Percentiles rank a stretch among this genome's conserved stretches.
phyloP scores from a whole-genome alignment of 1,284 basidiomycete genomes.

The Irpex lacteus region DNA sequence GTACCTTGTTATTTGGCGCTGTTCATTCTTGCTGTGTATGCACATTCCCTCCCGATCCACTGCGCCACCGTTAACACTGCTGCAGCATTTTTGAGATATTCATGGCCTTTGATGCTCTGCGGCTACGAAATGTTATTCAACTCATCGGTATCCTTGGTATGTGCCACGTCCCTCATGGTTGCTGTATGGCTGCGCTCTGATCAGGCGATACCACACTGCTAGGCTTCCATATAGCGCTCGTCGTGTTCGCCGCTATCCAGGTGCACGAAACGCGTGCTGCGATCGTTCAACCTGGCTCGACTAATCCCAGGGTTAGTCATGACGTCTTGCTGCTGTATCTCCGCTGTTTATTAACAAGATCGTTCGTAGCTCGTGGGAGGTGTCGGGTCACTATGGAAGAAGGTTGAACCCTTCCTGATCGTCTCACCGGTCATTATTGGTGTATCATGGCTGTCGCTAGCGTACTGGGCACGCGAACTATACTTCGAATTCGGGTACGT shows the following conservation, averaged over 20 bases:
- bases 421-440: slow-evolving; percentile 39
- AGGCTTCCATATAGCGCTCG: slow-evolving; percentile 74
- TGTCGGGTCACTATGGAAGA: slow-evolving; percentile 38
- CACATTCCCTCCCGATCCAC: slow-evolving; percentile 4
- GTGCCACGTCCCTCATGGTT: slow-evolving; percentile 19
- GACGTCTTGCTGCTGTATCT: slow-evolving; percentile 15
- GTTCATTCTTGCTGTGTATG: slow-evolving; percentile 77
- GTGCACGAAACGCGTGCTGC: slow-evolving; percentile 67
- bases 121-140: slow-evolving; percentile 74
- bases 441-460: slow-evolving; percentile 33
- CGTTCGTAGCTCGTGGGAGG: slow-evolving; percentile 31
- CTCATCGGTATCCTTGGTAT: slow-evolving; percentile 68
- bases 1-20: slow-evolving; percentile 79
- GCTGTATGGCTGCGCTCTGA: neutral
- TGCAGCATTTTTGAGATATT: slow-evolving; percentile 66
- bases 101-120: slow-evolving; percentile 74
- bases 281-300: slow-evolving; percentile 36
- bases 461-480: slow-evolving; percentile 38
- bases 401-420: slow-evolving; percentile 43
- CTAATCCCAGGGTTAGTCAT: slow-evolving; percentile 13
- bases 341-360: neutral
- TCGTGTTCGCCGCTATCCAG: slow-evolving; percentile 73
- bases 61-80: slow-evolving; percentile 7
- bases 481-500: slow-evolving; percentile 47
- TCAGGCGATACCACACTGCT: neutral